Percentiles rank a stretch among this genome's conserved stretches.
These are phyloP conservation scores for Fallopia convolvulus DNA, from an alignment of 148 eudicot species.

Conservation along the genomic window DNA sequence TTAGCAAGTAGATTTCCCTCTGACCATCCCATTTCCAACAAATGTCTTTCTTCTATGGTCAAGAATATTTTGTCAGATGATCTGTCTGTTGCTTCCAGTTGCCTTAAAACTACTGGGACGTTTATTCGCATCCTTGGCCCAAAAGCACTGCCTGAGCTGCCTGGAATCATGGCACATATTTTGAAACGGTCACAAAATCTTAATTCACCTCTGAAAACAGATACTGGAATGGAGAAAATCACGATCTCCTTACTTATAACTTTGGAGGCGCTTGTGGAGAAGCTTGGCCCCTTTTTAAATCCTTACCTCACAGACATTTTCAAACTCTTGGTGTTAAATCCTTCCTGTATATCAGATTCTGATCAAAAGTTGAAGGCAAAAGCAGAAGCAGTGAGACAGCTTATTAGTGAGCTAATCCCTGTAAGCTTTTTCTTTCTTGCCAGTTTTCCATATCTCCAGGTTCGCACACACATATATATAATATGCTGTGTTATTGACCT, in stretches of 20 bases:
- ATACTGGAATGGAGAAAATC: conserved; percentile 28
- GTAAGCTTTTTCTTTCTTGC: conserved; percentile 27
- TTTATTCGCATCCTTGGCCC: conserved; percentile 74
- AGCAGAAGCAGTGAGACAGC: conserved; percentile 63
- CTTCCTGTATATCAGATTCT: conserved; percentile 37
- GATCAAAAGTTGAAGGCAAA: conserved; percentile 49
- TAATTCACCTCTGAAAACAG: conserved; percentile 17
- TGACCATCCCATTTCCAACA: conserved; percentile 42
- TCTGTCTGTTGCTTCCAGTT: conserved; percentile 43
- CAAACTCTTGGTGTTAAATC: conserved; percentile 55
- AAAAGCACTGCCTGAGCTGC: conserved; percentile 70
- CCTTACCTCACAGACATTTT: conserved; percentile 75
- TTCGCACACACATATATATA: background rate
- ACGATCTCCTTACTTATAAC: conserved; percentile 43
- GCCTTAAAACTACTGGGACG: conserved; percentile 68
- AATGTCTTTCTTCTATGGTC: conserved; percentile 55
- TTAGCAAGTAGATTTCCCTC: conserved; percentile 55
- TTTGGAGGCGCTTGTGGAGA: conserved; percentile 73
- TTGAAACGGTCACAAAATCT: conserved; percentile 28
- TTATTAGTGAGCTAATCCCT: conserved; percentile 62
- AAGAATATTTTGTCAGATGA: conserved; percentile 47
- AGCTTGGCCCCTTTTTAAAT: conserved; percentile 76
- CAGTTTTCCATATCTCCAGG: background rate
- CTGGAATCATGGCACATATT: conserved; percentile 60
- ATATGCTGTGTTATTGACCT: background rate